Evolutionary conservation across 495 filamentous ascomycete genomes (phyloP), one percentile per base, ranked within the genome.

Genomic region (Oidiodendron maius): DNA sequence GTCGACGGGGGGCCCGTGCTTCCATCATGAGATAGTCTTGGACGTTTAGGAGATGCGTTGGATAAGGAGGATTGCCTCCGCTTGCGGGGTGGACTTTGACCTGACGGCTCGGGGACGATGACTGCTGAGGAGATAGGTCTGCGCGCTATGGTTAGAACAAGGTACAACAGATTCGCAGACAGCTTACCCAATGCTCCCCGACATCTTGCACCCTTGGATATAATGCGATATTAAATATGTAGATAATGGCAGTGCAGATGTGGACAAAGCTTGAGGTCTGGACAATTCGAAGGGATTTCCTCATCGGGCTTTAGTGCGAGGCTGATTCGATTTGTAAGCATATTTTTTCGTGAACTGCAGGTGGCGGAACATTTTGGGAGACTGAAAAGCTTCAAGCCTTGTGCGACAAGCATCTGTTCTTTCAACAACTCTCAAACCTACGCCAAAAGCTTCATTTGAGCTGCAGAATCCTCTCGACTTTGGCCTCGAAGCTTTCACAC

Each of bases 61-160:
- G 78, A 67, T 10, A 64, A 51, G 3, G 78, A 78, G 3, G 80
- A 80, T 52, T 80, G 67, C 50, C 80, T 66, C 35, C 82, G 70
- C 61, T 86, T 86, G 3, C 32, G 9, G 8, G 17, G 26, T n/a
- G 57, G 53, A 40, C 65, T 51, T 9, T 64, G 56, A 16, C 67
- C 61, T 24, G 71, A 67, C 35, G 64, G 58, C 3, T 81, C 77
- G 20, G 83, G 83, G 3, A 85, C 49, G 12, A 81, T 69, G 40
- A 86, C 82, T 41, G 81, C 82, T 10, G 83, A 87, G 16, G 83
- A 80, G 48, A 86, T 74, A 24, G 75, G 58, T 32, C 74, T 77
- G 45, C 37, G 34, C n/a, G 50, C 16, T 42, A 18, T 11, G 3
- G n/a, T 44, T 44, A 44, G 41, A n/a, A 12, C 5, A 2, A 16